A percentile compares a stretch with the other conserved stretches of the same genome.
phyloP scores from a whole-genome alignment of 345 rosid species.

The Acer campestre region DNA sequence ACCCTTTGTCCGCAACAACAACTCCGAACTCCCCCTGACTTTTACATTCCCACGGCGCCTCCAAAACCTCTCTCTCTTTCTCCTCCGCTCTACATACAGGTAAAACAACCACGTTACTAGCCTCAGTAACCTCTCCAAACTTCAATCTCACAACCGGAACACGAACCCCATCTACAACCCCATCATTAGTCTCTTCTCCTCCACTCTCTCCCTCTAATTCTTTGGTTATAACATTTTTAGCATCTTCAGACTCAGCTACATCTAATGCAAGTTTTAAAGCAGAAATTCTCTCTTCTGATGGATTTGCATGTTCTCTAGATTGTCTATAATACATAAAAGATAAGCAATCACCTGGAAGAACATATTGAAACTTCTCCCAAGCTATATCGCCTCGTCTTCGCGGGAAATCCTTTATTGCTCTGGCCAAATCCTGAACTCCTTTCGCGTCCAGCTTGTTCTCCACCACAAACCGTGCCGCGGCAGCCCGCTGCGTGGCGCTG shows the following conservation, averaged over 20 bases:
- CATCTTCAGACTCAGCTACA: slow-evolving; percentile 66
- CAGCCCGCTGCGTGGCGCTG: slow-evolving; percentile 57
- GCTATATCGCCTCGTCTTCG: slow-evolving; percentile 63
- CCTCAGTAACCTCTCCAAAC: slow-evolving; percentile 80
- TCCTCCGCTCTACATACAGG: slow-evolving; percentile 78
- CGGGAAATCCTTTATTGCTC: slow-evolving; percentile 84
- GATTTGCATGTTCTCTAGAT: slow-evolving; percentile 57
- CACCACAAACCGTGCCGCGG: slow-evolving; percentile 55
- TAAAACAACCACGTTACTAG: slow-evolving; percentile 62
- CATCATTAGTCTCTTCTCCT: slow-evolving; percentile 29
- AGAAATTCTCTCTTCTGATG: slow-evolving; percentile 49
- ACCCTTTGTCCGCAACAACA: slow-evolving; percentile 76
- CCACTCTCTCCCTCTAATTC: slow-evolving; percentile 49
- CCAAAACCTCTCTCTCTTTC: slow-evolving; percentile 50
- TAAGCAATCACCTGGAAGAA: slow-evolving; percentile 75
- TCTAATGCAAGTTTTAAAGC: slow-evolving; percentile 61
- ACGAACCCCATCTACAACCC: slow-evolving; percentile 26
- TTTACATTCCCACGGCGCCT: slow-evolving; percentile 63
- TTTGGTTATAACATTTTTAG: slow-evolving; percentile 39
- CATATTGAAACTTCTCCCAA: slow-evolving; percentile 62
- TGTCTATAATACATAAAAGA: slow-evolving; percentile 78
- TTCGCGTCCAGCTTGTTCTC: slow-evolving; percentile 42
- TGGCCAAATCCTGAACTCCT: slow-evolving; percentile 75
- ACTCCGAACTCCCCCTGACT: slow-evolving; percentile 70
- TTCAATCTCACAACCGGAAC: slow-evolving; percentile 78